phyloP scores from a whole-genome alignment of 108 stramenopile species.

The Aurantiochytrium sp. region DNA sequence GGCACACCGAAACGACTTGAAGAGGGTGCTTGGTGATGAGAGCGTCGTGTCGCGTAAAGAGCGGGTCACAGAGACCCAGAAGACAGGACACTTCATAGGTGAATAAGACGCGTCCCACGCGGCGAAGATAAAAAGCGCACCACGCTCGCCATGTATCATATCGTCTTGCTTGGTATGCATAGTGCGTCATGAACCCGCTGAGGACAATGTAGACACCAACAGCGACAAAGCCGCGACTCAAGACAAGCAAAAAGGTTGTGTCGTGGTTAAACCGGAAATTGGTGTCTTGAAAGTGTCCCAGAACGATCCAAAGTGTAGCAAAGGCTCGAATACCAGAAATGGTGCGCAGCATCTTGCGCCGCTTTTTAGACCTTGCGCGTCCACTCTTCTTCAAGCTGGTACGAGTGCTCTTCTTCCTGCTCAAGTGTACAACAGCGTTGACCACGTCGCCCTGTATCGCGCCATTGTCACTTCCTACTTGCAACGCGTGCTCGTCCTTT shows the following conservation, averaged over 20 bases:
- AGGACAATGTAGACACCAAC: not conserved
- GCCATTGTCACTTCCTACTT: not conserved
- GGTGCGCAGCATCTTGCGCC: not conserved
- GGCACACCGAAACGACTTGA: not conserved
- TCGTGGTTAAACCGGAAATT: not conserved
- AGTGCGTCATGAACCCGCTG: conserved; percentile 7
- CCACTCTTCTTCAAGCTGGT: not conserved
- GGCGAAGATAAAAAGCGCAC: not conserved
- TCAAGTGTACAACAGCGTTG: not conserved
- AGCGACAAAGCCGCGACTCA: not conserved
- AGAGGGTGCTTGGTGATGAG: not conserved
- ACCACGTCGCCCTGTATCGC: not conserved
- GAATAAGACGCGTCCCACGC: not conserved
- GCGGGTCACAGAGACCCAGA: not conserved
- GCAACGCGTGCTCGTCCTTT: no score
- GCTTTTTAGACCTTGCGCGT: not conserved
- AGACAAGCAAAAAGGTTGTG: not conserved
- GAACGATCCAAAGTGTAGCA: not conserved
- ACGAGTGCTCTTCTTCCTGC: no score
- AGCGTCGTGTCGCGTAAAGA: not conserved
- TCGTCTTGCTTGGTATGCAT: not conserved
- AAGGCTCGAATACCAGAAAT: not conserved
- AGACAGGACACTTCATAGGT: not conserved
- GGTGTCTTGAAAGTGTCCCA: not conserved
- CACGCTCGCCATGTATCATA: not conserved